Base-by-base conservation (phyloP, 2,329 filamentous ascomycete genomes). In the Fusarium nematophilum region DNA sequence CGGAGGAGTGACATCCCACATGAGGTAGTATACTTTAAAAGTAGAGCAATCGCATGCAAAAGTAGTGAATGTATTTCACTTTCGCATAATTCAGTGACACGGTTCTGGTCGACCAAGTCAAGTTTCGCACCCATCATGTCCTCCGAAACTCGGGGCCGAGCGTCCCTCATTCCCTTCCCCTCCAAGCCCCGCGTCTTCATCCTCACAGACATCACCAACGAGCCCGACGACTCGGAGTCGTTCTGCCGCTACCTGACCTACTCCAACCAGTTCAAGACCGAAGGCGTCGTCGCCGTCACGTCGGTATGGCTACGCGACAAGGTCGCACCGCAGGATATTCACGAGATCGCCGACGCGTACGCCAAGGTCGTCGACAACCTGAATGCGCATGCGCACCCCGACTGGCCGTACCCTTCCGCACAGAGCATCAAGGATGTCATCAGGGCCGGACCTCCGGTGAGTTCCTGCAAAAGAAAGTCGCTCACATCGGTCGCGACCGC, bases 201-300 rank as follows among this genome's bases (percentile, higher is more conserved):
- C 38, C 44, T 79, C n/a, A 75, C 76, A 7, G 78, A 81, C 39
- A 79, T 80, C 53, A 75, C 76, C 31, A 80, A 80, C 60, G 78
- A 81, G 55, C 78, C 77, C 1, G 78, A 81, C 49, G 78, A 81
- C 62, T 71, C 75, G 3, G 72, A 79, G 55, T 80, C 76, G 1
- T 66, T 81, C n/a, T 74, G 76, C 10, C 76, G 79, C 2, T 78
- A 78, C 52, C 70, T 82, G 4, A 66, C 77, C 0, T 81, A 81
- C 56, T 67, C 74, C 5, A 80, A 82, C 53, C 73, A 81, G 56
- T 80, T 81, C 58, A 65, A 75, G 10, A 79, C 76, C 2, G 70
- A 78, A 37, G 79, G 78, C 4, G 61, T 81, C 9, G 76, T 79
- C 1, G 78, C 78, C 6, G 72, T 70, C 17, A 81, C 79, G 0